Evolutionary conservation across 2,329 filamentous ascomycete genomes (phyloP).

Genomic region (Aspergillus caelatus): DNA sequence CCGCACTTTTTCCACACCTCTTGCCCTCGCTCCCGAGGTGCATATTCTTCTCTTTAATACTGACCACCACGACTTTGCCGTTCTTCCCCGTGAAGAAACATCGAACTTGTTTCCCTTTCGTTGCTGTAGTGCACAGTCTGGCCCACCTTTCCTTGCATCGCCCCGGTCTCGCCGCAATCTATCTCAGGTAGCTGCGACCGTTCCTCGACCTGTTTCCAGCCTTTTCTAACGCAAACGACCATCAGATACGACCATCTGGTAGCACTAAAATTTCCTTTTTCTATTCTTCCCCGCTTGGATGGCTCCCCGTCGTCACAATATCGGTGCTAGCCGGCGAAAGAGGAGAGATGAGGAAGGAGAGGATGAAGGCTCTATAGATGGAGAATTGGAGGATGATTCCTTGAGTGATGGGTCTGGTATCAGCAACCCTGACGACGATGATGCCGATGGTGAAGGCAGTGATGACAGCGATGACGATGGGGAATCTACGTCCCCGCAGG

Average conservation of each 20-base stretch:
- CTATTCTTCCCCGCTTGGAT: constrained; percentile 31
- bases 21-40: constrained; percentile 25
- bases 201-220: constrained; percentile 13
- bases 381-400: constrained; percentile 62
- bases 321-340: constrained; percentile 49
- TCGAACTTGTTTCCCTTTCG: constrained; percentile 20
- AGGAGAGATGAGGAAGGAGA: constrained; percentile 53
- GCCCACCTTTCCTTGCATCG: constrained; percentile 22
- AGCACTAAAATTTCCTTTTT: constrained; percentile 4
- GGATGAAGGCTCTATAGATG: constrained; percentile 53
- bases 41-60: constrained; percentile 13
- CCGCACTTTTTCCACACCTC: constrained; percentile 23
- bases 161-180: constrained; percentile 24
- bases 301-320: constrained; percentile 48
- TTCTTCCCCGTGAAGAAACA: constrained; percentile 1
- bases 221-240: not conserved
- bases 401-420: constrained; percentile 63
- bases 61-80: constrained; percentile 1
- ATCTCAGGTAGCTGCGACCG: constrained; percentile 20
- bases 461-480: constrained; percentile 60
- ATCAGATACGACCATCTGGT: not conserved
- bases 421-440: constrained; percentile 61
- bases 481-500: constrained; percentile 32
- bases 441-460: constrained; percentile 62
- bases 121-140: constrained; percentile 1